Evolutionary conservation across 768 basidiomycete species (phyloP), one percentile per base, ranked within the genome.

Genomic region (Hebeloma cylindrosporum): DNA sequence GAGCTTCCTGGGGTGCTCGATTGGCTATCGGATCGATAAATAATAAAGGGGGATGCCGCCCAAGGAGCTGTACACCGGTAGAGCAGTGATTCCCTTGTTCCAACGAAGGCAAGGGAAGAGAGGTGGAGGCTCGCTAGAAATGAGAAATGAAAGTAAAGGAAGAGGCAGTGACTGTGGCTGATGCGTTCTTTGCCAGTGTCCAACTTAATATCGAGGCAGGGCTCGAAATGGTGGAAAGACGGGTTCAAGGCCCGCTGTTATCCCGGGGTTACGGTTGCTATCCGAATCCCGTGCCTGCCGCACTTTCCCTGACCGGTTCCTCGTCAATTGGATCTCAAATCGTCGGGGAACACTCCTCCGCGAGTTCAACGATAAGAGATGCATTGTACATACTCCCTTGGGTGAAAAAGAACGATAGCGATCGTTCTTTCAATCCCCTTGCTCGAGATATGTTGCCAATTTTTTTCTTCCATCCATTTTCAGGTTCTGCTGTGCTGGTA

Each of bases 261-360:
- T 52, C 47, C n/a, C 51, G 54, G 51, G 45, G 54, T 45, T 56
- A 52, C 51, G 45, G 54, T 56, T 50, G 51, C 48, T 32, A 48
- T 36, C 45, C 45, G 48, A 56, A 56, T 56, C 54, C 54, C 54
- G 54, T 52, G 42, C 45, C 51, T 52, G 48, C 54, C 54, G 54
- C 51, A 52, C 11, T 41, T 31, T 37, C 29, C n/a, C n/a, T 13
- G 34, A 18, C 6, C 17, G 13, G 10, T 20, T 3, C n/a, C 10
- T 10, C 34, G 18, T 18, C 13, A 11, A 36, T 14, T 36, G 43
- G 37, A 43, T 42, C 43, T 35, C 38, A 36, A 40, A 17, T 4
- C 4, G 3, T 30, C 11, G 2, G 5, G 27, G 40, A 20, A 11
- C 20, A 29, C n/a, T 29, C 40, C 16, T 17, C 30, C 28, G 25